These are phyloP conservation scores for Termitomyces sp. DNA, from an alignment of 768 basidiomycete species.

Conservation along the genomic window DNA sequence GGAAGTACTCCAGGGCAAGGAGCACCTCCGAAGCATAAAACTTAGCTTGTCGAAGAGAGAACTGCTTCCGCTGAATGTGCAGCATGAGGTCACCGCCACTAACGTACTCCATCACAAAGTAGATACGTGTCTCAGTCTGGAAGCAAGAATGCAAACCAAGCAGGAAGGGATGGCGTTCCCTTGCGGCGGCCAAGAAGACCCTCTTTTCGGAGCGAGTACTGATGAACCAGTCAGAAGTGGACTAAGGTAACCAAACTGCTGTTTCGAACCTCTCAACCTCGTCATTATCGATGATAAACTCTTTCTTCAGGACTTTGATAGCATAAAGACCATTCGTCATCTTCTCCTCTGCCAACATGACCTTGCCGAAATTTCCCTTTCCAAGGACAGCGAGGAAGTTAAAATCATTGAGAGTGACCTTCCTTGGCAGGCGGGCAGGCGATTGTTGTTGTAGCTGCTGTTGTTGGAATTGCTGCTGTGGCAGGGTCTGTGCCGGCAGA, in stretches of 20 bases:
- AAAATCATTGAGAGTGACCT: slow-evolving; percentile 97
- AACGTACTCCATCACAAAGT: slow-evolving; percentile 99
- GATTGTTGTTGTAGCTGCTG: slow-evolving; percentile 29
- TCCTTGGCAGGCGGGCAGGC: slow-evolving; percentile 48
- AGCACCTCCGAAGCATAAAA: slow-evolving; percentile 98
- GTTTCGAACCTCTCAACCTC: slow-evolving; percentile 87
- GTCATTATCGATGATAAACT: slow-evolving; percentile 99
- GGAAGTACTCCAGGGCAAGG: slow-evolving; percentile 96
- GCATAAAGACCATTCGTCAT: slow-evolving; percentile 82
- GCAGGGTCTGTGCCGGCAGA: slow-evolving; percentile 16
- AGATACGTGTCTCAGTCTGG: slow-evolving; percentile 98
- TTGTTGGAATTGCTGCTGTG: slow-evolving; percentile 12
- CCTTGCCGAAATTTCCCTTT: slow-evolving; percentile 99
- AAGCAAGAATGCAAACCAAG: slow-evolving; percentile 97
- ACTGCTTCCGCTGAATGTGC: slow-evolving; percentile 98
- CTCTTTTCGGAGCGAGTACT: slow-evolving; percentile 99
- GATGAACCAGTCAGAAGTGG: slow-evolving; percentile 10
- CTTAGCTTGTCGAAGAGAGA: slow-evolving; percentile 97
- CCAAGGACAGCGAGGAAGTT: slow-evolving; percentile 98
- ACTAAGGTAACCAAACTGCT: neutral
- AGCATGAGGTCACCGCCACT: slow-evolving; percentile 99
- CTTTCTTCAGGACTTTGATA: slow-evolving; percentile 99
- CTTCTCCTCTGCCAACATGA: slow-evolving; percentile 99
- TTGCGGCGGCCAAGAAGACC: slow-evolving; percentile 94
- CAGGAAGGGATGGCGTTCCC: slow-evolving; percentile 95